A percentile compares a stretch with the other conserved stretches of the same genome.
Conservation (phyloP, 2,329 filamentous ascomycete species). For the Xylaria arbuscula region DNA sequence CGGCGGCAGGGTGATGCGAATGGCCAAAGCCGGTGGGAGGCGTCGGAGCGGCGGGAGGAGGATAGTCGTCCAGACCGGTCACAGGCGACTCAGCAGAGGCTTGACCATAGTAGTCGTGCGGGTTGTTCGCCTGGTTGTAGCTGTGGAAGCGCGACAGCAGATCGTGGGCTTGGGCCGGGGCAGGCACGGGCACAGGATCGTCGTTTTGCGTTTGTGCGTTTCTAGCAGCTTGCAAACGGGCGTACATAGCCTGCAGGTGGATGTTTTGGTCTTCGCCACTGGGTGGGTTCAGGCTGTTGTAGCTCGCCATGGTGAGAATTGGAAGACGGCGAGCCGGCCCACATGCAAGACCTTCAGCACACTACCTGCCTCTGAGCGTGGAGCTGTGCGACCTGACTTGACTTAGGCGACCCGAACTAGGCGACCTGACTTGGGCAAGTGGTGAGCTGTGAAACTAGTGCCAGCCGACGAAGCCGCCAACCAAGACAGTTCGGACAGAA, state of each 20-base stretch:
- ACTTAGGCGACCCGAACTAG: neutral
- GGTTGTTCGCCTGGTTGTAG: conserved; percentile 47
- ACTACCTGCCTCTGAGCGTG: conserved; percentile 4
- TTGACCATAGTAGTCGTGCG: conserved; percentile 48
- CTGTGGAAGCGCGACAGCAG: conserved; percentile 49
- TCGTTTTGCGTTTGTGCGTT: conserved; percentile 43
- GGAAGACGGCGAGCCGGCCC: conserved; percentile 35
- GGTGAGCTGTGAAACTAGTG: conserved; percentile 35
- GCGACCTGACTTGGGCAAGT: neutral
- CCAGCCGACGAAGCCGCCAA: conserved; percentile 29
- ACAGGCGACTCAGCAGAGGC: conserved; percentile 47
- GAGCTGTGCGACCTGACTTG: conserved; percentile 6
- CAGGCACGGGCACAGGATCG: conserved; percentile 25
- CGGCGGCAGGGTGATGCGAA: conserved; percentile 54
- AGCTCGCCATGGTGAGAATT: conserved; percentile 51
- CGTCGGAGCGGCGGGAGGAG: conserved; percentile 61
- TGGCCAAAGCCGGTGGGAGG: conserved; percentile 54
- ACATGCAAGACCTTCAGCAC: conserved; percentile 33
- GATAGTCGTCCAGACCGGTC: conserved; percentile 49
- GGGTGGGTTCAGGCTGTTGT: conserved; percentile 44
- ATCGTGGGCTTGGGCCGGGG: conserved; percentile 46
- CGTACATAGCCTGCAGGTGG: conserved; percentile 56
- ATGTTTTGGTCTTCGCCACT: conserved; percentile 50
- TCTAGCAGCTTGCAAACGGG: conserved; percentile 50
- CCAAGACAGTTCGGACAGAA: conserved; percentile 5